Evolutionary conservation across 2,329 filamentous ascomycete genomes (phyloP).

Genomic region (Alternaria conjuncta): DNA sequence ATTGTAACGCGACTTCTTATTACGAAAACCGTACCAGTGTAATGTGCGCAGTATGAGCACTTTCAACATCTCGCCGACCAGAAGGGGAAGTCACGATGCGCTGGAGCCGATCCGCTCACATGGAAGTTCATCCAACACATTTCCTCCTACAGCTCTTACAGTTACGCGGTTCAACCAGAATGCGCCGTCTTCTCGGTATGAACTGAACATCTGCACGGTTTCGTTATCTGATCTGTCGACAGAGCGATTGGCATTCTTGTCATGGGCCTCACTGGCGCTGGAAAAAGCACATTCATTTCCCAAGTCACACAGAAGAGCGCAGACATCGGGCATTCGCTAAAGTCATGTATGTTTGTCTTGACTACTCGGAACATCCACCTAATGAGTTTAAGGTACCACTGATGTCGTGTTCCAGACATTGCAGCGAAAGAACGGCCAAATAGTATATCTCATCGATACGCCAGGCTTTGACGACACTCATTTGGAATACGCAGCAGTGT

Average conservation of each 20-base stretch:
- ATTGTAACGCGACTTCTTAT: not conserved
- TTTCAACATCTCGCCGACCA: not conserved
- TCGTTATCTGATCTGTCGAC: not conserved
- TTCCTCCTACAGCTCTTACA: not conserved
- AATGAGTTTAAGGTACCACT: constrained; percentile 9
- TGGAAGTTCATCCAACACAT: not conserved
- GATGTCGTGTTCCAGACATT: constrained; percentile 5
- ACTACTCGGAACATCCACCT: not conserved
- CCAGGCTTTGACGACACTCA: constrained; percentile 58
- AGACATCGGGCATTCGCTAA: constrained; percentile 38
- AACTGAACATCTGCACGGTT: not conserved
- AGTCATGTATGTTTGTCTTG: constrained; percentile 17
- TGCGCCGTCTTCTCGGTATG: not conserved
- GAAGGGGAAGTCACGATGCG: not conserved
- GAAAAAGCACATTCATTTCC: constrained; percentile 50
- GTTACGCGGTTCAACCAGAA: not conserved
- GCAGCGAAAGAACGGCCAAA: not conserved
- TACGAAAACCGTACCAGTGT: not conserved
- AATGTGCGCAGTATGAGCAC: not conserved
- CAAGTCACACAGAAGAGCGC: constrained; percentile 16
- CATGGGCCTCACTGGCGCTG: constrained; percentile 52
- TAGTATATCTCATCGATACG: constrained; percentile 51
- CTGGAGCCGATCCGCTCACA: not conserved
- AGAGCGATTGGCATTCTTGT: constrained; percentile 41
- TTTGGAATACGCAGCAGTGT: constrained; percentile 51